These are phyloP conservation scores for Suillus spraguei DNA, from an alignment of 768 basidiomycete species.

Conservation along the genomic window DNA sequence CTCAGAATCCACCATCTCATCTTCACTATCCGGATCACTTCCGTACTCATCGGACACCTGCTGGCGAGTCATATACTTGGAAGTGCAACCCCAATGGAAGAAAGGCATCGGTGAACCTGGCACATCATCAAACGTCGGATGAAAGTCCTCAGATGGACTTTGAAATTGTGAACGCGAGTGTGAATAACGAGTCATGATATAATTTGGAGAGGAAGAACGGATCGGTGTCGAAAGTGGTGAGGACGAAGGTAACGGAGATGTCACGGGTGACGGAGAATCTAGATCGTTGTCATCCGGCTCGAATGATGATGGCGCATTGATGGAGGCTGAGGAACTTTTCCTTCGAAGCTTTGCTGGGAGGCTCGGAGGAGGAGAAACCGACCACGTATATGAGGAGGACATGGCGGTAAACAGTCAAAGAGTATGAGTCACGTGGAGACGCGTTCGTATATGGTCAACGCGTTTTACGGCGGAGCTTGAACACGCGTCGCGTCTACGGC, in stretches of 20 bases:
- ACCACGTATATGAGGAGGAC: conserved; percentile 19
- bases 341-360: conserved; percentile 26
- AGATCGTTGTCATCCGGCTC: background rate
- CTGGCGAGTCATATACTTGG: background rate
- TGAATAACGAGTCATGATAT: background rate
- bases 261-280: conserved; percentile 13
- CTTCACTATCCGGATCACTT: background rate
- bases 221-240: conserved; percentile 22
- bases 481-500: conserved; percentile 8
- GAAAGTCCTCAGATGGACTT: no score
- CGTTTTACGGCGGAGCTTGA: conserved; percentile 37
- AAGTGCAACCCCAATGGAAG: conserved; percentile 5
- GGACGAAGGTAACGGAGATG: conserved; percentile 25
- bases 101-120: conserved; percentile 12
- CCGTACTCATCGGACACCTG: conserved; percentile 1
- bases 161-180: background rate
- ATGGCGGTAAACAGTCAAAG: conserved; percentile 31
- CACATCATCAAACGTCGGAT: background rate
- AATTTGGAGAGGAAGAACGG: conserved; percentile 3
- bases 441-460: conserved; percentile 27
- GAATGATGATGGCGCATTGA: conserved; percentile 12
- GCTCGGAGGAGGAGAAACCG: conserved; percentile 15
- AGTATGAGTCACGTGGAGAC: conserved; percentile 35
- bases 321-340: conserved; percentile 25
- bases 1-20: background rate